Conservation (phyloP, 805 yeast genomes). For the Metschnikowia peoriensis region DNA sequence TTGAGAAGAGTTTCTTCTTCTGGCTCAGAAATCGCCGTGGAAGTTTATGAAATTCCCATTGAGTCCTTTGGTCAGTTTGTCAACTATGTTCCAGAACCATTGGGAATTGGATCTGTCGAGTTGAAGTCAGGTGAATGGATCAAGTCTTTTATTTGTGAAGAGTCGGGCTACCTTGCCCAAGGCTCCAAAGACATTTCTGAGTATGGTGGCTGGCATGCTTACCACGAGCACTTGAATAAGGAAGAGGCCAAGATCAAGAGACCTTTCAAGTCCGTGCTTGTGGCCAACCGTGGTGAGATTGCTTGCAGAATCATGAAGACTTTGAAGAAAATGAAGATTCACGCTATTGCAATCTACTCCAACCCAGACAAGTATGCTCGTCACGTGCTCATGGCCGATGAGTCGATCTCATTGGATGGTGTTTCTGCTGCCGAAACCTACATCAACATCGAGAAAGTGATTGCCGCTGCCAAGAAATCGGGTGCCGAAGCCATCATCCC, state of each 20-base stretch:
- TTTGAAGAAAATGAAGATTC: constrained; percentile 72
- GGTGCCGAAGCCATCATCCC: constrained; percentile 96
- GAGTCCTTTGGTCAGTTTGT: constrained; percentile 81
- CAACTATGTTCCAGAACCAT: constrained; percentile 86
- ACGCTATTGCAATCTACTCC: constrained; percentile 84
- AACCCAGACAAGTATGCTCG: constrained; percentile 86
- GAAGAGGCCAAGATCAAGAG: constrained; percentile 33
- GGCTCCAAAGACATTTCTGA: constrained; percentile 81
- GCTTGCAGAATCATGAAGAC: constrained; percentile 94
- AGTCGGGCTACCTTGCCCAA: constrained; percentile 67
- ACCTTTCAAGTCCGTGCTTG: constrained; percentile 82
- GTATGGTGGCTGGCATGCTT: constrained; percentile 85
- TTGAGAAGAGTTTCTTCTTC: constrained; percentile 58
- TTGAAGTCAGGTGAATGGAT: constrained; percentile 78
- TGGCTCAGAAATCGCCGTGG: constrained; percentile 69
- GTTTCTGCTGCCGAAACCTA: constrained; percentile 88
- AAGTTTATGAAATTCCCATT: constrained; percentile 78
- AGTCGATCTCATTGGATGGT: constrained; percentile 77
- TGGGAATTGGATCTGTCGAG: constrained; percentile 93
- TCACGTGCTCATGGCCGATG: constrained; percentile 83
- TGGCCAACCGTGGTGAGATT: constrained; percentile 97
- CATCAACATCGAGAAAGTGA: constrained; percentile 78
- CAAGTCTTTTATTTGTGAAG: constrained; percentile 94
- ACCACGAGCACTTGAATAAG: constrained; percentile 40
- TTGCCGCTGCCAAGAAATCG: constrained; percentile 78